Conservation (phyloP, 768 basidiomycete species). For the Macrolepiota albuminosa region DNA sequence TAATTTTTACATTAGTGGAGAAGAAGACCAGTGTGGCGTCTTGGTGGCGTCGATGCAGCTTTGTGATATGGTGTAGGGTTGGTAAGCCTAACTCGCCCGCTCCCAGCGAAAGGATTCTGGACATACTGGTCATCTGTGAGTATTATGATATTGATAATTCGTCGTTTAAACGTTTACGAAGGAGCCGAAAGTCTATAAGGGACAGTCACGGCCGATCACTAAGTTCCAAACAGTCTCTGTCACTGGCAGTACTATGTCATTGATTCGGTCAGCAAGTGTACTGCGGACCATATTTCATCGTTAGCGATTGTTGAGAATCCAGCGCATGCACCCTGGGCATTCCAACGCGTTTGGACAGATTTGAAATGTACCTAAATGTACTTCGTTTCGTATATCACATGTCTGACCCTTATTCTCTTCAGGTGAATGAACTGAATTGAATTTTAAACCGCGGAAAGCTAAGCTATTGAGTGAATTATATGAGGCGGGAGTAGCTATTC, state of each 20-base stretch:
- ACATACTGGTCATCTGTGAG: too few relatives aligned
- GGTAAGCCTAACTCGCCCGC: neutral
- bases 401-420: too few relatives aligned
- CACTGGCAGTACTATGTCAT: neutral
- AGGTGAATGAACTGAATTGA: too few relatives aligned
- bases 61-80: neutral
- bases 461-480: too few relatives aligned
- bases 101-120: neutral
- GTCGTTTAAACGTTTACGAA: neutral
- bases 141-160: neutral
- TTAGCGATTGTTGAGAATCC: neutral
- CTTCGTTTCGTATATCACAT: too few relatives aligned
- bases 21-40: neutral
- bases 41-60: neutral
- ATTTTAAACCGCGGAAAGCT: too few relatives aligned
- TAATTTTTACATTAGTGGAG: neutral
- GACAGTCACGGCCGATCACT: too few relatives aligned
- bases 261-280: neutral
- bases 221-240: too few relatives aligned
- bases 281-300: neutral
- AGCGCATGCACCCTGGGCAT: neutral
- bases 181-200: neutral
- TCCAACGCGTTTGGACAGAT: neutral
- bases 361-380: neutral
- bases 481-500: too few relatives aligned